Conservation (phyloP, 1,139 yeast genomes). For the Pichia kudriavzevii region DNA sequence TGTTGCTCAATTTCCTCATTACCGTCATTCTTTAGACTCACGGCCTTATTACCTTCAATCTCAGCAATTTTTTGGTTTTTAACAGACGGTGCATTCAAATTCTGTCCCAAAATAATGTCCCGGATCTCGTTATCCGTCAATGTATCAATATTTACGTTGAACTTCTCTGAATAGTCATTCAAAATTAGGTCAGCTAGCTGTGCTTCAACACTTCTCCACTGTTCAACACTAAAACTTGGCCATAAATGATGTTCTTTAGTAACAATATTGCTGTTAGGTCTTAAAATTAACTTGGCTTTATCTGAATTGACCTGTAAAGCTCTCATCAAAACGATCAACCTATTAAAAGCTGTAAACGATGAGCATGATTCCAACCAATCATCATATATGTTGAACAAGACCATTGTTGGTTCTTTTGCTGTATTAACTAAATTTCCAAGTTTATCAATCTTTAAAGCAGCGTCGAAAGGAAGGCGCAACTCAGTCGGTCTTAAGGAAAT, state of each 20-base stretch:
- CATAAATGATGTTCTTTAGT: slow-evolving; percentile 81
- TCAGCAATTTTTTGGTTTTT: slow-evolving; percentile 73
- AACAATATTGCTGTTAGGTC: slow-evolving; percentile 64
- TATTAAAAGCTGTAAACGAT: slow-evolving; percentile 89
- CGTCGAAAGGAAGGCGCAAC: slow-evolving; percentile 79
- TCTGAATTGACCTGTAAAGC: slow-evolving; percentile 76
- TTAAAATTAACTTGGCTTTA: slow-evolving; percentile 62
- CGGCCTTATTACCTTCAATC: slow-evolving; percentile 46
- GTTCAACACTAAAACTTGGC: slow-evolving; percentile 85
- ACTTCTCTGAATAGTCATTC: slow-evolving; percentile 76
- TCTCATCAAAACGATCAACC: slow-evolving; percentile 71
- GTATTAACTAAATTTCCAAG: slow-evolving; percentile 70
- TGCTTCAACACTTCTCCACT: slow-evolving; percentile 87
- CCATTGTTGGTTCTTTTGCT: slow-evolving; percentile 93
- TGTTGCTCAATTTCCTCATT: slow-evolving; percentile 28
- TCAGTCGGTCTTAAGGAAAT: slow-evolving; percentile 87
- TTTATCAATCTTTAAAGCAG: slow-evolving; percentile 78
- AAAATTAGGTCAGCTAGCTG: slow-evolving; percentile 83
- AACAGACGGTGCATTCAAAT: slow-evolving; percentile 81
- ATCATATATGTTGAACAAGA: slow-evolving; percentile 81
- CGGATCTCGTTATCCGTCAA: slow-evolving; percentile 90
- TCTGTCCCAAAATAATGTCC: slow-evolving; percentile 92
- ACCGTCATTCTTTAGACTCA: slow-evolving; percentile 7
- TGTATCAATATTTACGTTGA: slow-evolving; percentile 78
- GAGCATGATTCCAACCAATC: slow-evolving; percentile 85